Percentiles rank a stretch among this genome's conserved stretches.
phyloP scores from a whole-genome alignment of 2,329 filamentous ascomycete genomes.

The Fusarium decemcellulare region DNA sequence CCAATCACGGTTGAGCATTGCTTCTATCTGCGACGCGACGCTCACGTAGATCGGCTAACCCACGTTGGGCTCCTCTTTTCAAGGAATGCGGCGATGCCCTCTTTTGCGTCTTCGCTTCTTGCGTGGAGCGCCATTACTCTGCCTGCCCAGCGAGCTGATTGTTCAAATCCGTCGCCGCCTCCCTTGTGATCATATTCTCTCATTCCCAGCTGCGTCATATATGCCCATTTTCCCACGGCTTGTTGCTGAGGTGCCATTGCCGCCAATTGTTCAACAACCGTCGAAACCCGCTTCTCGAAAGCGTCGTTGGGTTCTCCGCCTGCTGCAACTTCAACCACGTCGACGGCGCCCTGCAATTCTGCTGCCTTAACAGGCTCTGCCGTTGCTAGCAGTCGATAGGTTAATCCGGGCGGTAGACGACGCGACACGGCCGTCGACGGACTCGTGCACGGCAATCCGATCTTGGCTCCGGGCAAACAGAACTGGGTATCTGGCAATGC shows the following conservation, averaged over 20 bases:
- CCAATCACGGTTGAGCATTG: too few relatives aligned
- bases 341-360: constrained; percentile 33
- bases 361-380: constrained; percentile 32
- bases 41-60: constrained; percentile 14
- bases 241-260: constrained; percentile 38
- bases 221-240: constrained; percentile 45
- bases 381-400: constrained; percentile 39
- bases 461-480: constrained; percentile 37
- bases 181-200: too few relatives aligned
- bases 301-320: neutral
- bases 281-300: constrained; percentile 28
- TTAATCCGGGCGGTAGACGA: constrained; percentile 22
- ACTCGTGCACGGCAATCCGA: constrained; percentile 44
- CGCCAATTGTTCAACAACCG: constrained; percentile 21
- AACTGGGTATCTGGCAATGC: constrained; percentile 36
- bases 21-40: too few relatives aligned
- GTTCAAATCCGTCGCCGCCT: constrained; percentile 41
- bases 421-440: constrained; percentile 42
- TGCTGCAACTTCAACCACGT: constrained; percentile 17
- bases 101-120: constrained; percentile 40
- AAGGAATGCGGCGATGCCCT: constrained; percentile 43
- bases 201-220: constrained; percentile 42
- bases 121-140: constrained; percentile 44
- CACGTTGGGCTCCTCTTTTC: constrained; percentile 32
- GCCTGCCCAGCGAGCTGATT: constrained; percentile 38